Evolutionary conservation across 1,284 basidiomycete genomes (phyloP).

Genomic region (Rhodotorula sp.): DNA sequence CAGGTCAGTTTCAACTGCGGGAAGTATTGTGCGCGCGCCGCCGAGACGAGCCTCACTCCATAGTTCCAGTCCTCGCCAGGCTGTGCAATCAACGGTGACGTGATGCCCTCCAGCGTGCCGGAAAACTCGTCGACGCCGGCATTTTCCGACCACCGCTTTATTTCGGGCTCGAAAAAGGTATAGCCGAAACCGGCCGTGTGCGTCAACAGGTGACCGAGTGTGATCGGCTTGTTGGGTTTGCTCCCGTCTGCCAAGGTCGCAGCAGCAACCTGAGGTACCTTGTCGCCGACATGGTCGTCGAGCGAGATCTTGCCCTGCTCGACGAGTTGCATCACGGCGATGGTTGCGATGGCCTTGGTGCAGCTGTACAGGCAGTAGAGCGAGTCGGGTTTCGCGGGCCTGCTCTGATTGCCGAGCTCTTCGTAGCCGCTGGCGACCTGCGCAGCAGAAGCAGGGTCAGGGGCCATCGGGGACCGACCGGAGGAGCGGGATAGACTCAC

Average conservation of each 20-base stretch:
- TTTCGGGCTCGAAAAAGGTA: neutral
- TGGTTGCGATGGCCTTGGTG: slow-evolving; percentile 10
- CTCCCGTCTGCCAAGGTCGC: neutral
- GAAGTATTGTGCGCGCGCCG: neutral
- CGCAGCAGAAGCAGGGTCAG: neutral
- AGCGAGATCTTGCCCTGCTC: slow-evolving; percentile 29
- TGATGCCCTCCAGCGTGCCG: neutral
- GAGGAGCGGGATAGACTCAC: no score
- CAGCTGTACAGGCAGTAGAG: neutral
- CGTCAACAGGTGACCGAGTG: slow-evolving; percentile 13
- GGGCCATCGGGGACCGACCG: neutral
- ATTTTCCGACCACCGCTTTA: neutral
- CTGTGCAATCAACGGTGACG: neutral
- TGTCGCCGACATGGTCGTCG: slow-evolving; percentile 15
- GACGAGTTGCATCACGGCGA: slow-evolving; percentile 25
- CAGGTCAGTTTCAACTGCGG: no score
- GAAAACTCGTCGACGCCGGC: neutral
- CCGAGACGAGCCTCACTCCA: neutral
- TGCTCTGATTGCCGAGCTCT: neutral
- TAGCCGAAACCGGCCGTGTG: slow-evolving; percentile 15
- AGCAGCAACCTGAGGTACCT: slow-evolving; percentile 7
- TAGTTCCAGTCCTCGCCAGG: slow-evolving; percentile 1
- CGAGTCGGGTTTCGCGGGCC: slow-evolving; percentile 2
- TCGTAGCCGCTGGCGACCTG: neutral
- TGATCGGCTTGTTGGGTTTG: slow-evolving; percentile 10